A percentile compares a stretch with the other conserved stretches of the same genome.
Evolutionary conservation across 129 eudicot species (phyloP).

Genomic region (Lonicera japonica): DNA sequence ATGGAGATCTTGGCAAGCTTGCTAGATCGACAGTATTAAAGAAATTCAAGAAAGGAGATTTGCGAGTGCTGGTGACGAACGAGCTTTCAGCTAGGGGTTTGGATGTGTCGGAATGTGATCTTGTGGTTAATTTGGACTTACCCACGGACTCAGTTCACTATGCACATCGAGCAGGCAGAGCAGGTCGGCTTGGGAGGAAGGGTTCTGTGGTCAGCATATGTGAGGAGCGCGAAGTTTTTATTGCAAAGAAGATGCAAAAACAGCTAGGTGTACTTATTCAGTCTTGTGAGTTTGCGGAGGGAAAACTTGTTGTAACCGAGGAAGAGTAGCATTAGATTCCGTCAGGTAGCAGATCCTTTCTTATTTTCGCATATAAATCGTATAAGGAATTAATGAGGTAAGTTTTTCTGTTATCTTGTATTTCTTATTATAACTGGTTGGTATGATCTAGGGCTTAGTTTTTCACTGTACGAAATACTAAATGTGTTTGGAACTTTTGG

Average conservation of each 20-base stretch:
- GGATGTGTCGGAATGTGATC: constrained; percentile 87
- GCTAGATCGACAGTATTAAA: constrained; percentile 77
- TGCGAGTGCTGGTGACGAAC: constrained; percentile 69
- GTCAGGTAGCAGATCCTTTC: constrained; percentile 12
- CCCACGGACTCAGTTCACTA: constrained; percentile 91
- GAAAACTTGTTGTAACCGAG: constrained; percentile 50
- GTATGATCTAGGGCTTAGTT: background rate
- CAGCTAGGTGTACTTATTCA: constrained; percentile 69
- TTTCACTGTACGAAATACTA: no score
- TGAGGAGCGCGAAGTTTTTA: constrained; percentile 74
- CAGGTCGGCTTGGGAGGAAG: constrained; percentile 86
- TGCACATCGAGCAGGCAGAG: constrained; percentile 91
- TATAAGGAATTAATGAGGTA: background rate
- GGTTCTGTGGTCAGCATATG: constrained; percentile 80
- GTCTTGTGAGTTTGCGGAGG: constrained; percentile 77
- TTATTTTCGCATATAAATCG: background rate
- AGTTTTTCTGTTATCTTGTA: background rate
- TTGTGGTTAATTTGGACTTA: constrained; percentile 79
- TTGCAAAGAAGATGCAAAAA: constrained; percentile 70
- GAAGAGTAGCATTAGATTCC: constrained; percentile 29
- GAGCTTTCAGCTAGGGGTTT: constrained; percentile 95
- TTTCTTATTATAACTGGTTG: background rate
- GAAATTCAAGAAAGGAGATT: constrained; percentile 75
- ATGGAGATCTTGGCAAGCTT: constrained; percentile 89
- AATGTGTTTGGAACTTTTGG: background rate